Evolutionary conservation across 441 rosid species (phyloP).

Genomic region (Jatropha multifida): DNA sequence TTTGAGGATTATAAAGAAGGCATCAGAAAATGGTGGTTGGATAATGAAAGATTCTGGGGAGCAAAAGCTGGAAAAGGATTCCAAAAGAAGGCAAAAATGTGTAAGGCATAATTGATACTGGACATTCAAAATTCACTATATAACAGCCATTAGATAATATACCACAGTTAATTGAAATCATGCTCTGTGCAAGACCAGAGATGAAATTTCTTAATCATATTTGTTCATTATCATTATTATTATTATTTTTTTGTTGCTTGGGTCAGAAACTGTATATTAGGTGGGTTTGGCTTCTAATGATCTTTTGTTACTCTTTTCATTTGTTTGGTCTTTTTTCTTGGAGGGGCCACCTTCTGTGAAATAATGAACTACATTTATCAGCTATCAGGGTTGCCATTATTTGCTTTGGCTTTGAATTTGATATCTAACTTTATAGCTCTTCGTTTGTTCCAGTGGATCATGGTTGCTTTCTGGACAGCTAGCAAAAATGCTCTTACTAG

Average conservation of each 20-base stretch:
- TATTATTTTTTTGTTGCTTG: too few species aligned
- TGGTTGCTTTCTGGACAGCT: slow-evolving; percentile 89
- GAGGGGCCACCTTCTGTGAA: background rate
- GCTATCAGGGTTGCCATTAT: background rate
- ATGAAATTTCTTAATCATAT: background rate
- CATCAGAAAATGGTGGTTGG: background rate
- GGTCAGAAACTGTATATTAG: background rate
- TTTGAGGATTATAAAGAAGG: background rate
- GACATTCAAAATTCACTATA: background rate
- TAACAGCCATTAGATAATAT: background rate
- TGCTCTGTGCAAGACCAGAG: background rate
- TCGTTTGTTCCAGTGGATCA: slow-evolving; percentile 46
- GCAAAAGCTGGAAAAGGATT: background rate
- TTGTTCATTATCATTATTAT: background rate
- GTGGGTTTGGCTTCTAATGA: background rate
- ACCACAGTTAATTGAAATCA: background rate
- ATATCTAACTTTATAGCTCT: slow-evolving; percentile 11
- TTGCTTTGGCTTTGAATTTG: slow-evolving; percentile 3
- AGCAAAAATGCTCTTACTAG: slow-evolving; percentile 83
- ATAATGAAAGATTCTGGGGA: background rate
- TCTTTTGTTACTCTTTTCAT: background rate
- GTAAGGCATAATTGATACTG: background rate
- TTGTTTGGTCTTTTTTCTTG: background rate
- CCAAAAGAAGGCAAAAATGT: background rate
- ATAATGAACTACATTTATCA: background rate